A percentile compares a stretch with the other conserved stretches of the same genome.
Evolutionary conservation across 352 stramenopile genomes (phyloP).

Genomic region (Phytophthora pini): DNA sequence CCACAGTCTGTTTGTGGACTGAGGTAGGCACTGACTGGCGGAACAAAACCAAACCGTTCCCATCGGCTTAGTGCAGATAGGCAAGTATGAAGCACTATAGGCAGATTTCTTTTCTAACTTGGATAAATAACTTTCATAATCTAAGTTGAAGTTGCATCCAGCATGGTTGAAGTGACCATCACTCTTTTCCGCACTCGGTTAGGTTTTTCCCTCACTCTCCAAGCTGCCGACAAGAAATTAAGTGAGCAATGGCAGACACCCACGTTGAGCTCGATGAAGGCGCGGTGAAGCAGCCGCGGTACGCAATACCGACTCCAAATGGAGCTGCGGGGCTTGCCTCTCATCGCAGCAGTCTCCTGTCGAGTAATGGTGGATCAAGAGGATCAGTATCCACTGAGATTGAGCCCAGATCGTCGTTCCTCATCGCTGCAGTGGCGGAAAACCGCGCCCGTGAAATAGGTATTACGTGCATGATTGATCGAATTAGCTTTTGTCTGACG

Average conservation of each 20-base stretch:
- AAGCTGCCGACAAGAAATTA: constrained; percentile 15
- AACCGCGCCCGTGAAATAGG: constrained; percentile 69
- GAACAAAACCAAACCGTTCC: constrained; percentile 43
- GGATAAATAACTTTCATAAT: constrained; percentile 11
- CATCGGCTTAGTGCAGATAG: constrained; percentile 28
- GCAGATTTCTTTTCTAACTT: constrained; percentile 6
- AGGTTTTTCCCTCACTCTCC: constrained; percentile 17
- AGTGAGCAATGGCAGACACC: constrained; percentile 23
- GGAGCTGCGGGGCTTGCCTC: constrained; percentile 19
- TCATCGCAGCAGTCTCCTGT: constrained; percentile 1
- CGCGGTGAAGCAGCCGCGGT: constrained; percentile 35
- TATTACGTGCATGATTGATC: constrained; percentile 12
- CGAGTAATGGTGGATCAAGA: constrained; percentile 29
- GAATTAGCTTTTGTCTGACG: no score
- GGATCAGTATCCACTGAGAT: constrained; percentile 21
- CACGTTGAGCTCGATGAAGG: constrained; percentile 46
- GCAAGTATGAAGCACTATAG: background rate
- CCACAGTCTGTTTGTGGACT: constrained; percentile 43
- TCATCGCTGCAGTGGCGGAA: constrained; percentile 68
- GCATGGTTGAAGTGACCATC: constrained; percentile 44
- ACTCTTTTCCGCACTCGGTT: constrained; percentile 33
- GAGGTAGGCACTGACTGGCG: constrained; percentile 45
- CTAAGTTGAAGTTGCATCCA: constrained; percentile 31
- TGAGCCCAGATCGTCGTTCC: constrained; percentile 46
- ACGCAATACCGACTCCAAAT: constrained; percentile 36